Evolutionary conservation across 306 rosid species (phyloP).

Genomic region (Prosopis cineraria): DNA sequence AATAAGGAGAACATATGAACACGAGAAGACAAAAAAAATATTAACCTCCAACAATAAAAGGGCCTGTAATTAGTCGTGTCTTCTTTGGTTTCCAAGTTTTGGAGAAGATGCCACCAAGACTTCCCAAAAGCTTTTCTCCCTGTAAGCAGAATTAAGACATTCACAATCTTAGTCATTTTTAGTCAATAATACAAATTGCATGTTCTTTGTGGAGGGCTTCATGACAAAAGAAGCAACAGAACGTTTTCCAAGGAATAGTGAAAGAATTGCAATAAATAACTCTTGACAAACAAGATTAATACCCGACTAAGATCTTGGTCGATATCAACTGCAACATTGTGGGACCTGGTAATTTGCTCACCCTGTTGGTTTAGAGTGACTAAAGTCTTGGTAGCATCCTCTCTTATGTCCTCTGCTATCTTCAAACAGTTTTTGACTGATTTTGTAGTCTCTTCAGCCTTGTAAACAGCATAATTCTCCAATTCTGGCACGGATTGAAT

Average conservation of each 20-base stretch:
- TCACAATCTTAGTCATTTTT: conserved; percentile 13
- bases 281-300: conserved; percentile 27
- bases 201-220: background rate
- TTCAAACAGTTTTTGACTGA: conserved; percentile 65
- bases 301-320: conserved; percentile 94
- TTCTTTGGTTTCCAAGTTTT: conserved; percentile 98
- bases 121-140: conserved; percentile 96
- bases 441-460: conserved; percentile 85
- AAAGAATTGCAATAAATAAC: background rate
- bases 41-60: conserved; percentile 62
- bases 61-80: conserved; percentile 72
- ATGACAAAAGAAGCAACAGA: conserved; percentile 23
- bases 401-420: conserved; percentile 89
- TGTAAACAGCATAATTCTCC: conserved; percentile 80
- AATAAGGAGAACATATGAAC: background rate
- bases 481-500: conserved; percentile 83
- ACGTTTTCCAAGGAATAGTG: background rate
- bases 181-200: conserved; percentile 20
- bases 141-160: conserved; percentile 43
- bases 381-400: conserved; percentile 82
- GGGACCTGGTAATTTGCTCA: conserved; percentile 88
- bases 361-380: conserved; percentile 85
- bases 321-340: conserved; percentile 75
- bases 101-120: conserved; percentile 93
- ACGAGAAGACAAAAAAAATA: conserved; percentile 1